Evolutionary conservation across 495 filamentous ascomycete genomes (phyloP), one percentile per base, ranked within the genome.

Genomic region (Neurospora sp.): DNA sequence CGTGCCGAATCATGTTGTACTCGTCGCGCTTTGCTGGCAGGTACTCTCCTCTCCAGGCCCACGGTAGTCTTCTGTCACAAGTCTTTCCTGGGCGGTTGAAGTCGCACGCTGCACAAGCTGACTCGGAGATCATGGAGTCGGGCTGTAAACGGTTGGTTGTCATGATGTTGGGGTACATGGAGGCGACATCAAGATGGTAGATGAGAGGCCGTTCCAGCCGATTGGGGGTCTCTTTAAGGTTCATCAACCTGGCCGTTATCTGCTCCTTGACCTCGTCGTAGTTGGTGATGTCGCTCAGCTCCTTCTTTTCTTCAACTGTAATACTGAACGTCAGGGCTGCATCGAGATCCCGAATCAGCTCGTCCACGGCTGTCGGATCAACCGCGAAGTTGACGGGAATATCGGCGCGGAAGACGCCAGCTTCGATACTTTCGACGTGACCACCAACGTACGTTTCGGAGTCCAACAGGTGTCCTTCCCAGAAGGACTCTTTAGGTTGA

Each of bases 111-210:
- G 96, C 96, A 78, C 96, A 99, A 75, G 96, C 91, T 4, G 96
- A 94, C 79, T 99, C 96, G 66, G 94, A 83, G 46, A 98, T 97
- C 93, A 99, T 96, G 5, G 96, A 98, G 80, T 99, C 96, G 2
- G 96, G 96, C 72, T 99, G 96, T 39, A 99, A 83, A 77, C 96
- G 93, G 78, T 99, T 99, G 11, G 96, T 99, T 5, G 96, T 98
- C 96, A 99, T 99, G 82, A 99, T 99, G 80, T 99, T 99, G 20
- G 96, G 96, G 81, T 99, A 99, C 96, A 99, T 99, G 71, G 96
- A 97, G 18, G 96, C 96, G 69, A 99, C 96, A 77, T 99, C 96
- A 79, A 99, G 85, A 85, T 99, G 96, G 81, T 99, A 99, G 71
- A 99, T 99, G 41, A 93, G 90, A 2, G 96, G 96, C 37, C 90